Evolutionary conservation across 2,329 filamentous ascomycete species (phyloP).

Genomic region (Ramularia collo-cygni): DNA sequence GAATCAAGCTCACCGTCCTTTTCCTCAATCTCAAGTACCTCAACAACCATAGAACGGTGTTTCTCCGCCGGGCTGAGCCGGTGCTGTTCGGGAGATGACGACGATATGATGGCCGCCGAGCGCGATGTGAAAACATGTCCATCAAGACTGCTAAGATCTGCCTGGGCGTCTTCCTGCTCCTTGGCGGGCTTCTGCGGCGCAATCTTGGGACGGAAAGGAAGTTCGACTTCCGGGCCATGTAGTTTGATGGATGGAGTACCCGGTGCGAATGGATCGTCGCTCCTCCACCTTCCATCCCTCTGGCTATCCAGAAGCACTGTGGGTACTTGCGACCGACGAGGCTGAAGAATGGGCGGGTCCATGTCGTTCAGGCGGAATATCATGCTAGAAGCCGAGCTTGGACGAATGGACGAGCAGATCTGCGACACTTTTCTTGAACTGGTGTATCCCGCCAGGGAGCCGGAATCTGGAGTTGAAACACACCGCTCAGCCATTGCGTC

Average conservation of each 20-base stretch:
- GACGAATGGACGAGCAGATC: not conserved
- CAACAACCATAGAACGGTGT: no score
- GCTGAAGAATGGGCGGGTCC: slow-evolving; percentile 13
- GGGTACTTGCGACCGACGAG: slow-evolving; percentile 5
- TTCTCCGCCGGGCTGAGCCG: no score
- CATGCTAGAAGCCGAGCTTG: slow-evolving; percentile 5
- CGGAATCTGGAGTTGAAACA: not conserved
- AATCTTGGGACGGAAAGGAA: slow-evolving; percentile 15
- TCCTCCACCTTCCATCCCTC: slow-evolving; percentile 10
- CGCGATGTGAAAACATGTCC: no score
- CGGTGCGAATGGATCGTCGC: slow-evolving; percentile 17
- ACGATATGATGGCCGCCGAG: no score
- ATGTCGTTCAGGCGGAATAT: slow-evolving; percentile 11
- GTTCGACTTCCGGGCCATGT: slow-evolving; percentile 5
- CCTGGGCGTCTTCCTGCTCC: not conserved
- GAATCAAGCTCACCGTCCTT: no score
- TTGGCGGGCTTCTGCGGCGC: no score
- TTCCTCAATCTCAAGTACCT: no score
- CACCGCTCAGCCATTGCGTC: slow-evolving; percentile 22
- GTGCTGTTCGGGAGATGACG: no score
- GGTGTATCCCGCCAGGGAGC: not conserved
- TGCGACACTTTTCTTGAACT: not conserved
- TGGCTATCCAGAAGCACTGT: slow-evolving; percentile 10
- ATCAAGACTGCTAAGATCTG: no score
- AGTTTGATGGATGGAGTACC: no score